Base-by-base conservation (phyloP, 2,329 filamentous ascomycete species). In the Cercospora sp. region DNA sequence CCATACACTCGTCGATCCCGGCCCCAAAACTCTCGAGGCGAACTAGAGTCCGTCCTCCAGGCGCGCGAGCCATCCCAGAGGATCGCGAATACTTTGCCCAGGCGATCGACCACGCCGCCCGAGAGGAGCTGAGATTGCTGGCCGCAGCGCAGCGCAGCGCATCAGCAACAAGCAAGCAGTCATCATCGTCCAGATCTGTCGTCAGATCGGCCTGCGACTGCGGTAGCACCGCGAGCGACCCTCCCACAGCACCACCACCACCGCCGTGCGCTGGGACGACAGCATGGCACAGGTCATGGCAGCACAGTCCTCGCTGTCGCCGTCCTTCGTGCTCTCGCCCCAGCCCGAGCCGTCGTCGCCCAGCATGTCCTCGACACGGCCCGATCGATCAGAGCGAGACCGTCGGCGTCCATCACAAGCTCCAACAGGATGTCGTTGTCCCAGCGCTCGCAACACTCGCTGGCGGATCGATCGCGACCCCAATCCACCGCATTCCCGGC, bases 351-450 rank as follows among this genome's bases (percentile, higher is more conserved):
- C 49, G 61, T 16, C 45, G 18, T 51, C 45, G 45, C 24, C 37
- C 16, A 24, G 30, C 51, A 53, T 63, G 26, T 28, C 61, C 16
- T 63, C 61, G 45, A 55, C 49, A 26, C 61, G 61, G 8, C 18
- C 49, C 16, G 49, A 63, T 55, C 66, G 61, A 64, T 67, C 66
- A 57, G 63, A 67, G 55, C 57, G 40, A 32, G 66, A 61, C n/a
- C 53, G 61, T 10, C 28, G 58, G 28, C 66, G 60, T 16, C 28
- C 51, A 9, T 24, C 64, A 26, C 67, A 70, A 69, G 53, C 71
- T 93, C 91, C 76, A 91, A 92, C 78, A 88, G 93, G 66, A 84
- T 96, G 75, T 97, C 93, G 71, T 91, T 92, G 77, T 94, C 32
- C 3, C 61, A 64, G 61, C 49, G n/a, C 26, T 37, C 45, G 30